A percentile compares a stretch with the other conserved stretches of the same genome.
Conservation (phyloP, 306 rosid genomes). For the Gleditsia sinensis region DNA sequence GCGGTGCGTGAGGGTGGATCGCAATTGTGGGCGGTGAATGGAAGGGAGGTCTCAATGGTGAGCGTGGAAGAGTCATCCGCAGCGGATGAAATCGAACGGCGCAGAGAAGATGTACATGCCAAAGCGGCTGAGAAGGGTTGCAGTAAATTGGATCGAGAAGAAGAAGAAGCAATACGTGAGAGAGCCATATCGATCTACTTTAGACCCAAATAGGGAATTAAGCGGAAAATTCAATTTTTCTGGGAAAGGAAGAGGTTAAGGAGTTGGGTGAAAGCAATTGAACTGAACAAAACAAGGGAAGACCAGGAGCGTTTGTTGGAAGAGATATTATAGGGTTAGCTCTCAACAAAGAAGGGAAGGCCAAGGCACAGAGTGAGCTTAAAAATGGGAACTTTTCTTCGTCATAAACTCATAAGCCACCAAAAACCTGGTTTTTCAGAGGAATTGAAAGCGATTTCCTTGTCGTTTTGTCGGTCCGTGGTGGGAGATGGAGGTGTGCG, state of each 20-base stretch:
- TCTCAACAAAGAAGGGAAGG: neutral
- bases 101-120: constrained; percentile 42
- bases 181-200: constrained; percentile 56
- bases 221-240: neutral
- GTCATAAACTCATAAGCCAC: neutral
- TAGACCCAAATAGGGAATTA: neutral
- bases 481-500: too few species aligned
- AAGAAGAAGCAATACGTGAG: constrained; percentile 43
- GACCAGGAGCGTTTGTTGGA: neutral
- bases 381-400: neutral
- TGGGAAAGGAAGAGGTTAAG: too few species aligned
- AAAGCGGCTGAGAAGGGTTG: constrained; percentile 48
- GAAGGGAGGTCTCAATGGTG: constrained; percentile 67
- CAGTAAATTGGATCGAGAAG: constrained; percentile 45
- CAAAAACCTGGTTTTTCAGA: neutral
- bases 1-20: constrained; percentile 71
- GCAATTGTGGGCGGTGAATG: constrained; percentile 70
- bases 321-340: neutral
- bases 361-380: neutral
- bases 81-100: constrained; percentile 54
- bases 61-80: constrained; percentile 46
- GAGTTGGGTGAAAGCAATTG: neutral
- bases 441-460: too few species aligned
- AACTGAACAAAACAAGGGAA: neutral
- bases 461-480: too few species aligned